Evolutionary conservation across 2,329 filamentous ascomycete genomes (phyloP).

Genomic region (Phaeosphaeria sp.): DNA sequence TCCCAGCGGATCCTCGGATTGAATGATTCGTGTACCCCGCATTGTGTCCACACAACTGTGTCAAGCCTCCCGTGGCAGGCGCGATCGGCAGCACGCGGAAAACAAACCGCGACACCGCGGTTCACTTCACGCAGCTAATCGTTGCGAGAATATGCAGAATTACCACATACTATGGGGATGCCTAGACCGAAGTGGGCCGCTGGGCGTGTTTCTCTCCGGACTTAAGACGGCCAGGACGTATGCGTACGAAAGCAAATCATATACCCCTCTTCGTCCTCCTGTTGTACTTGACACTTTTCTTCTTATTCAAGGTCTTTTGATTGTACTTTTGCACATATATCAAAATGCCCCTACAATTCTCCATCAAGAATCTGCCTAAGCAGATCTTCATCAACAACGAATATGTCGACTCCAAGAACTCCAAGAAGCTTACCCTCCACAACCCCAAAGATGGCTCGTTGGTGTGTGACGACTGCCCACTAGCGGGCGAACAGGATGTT

Average conservation of each 20-base stretch:
- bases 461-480: conserved; percentile 57
- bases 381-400: conserved; percentile 51
- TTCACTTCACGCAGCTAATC: conserved; percentile 3
- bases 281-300: neutral
- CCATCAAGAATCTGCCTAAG: conserved; percentile 46
- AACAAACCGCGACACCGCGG: conserved; percentile 30
- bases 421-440: conserved; percentile 56
- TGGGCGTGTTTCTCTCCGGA: conserved; percentile 4
- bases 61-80: neutral
- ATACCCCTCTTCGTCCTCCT: conserved; percentile 26
- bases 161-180: neutral
- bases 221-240: conserved; percentile 4
- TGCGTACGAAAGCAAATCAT: neutral
- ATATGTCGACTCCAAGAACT: conserved; percentile 46
- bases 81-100: conserved; percentile 20
- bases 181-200: conserved; percentile 7
- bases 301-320: neutral
- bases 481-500: conserved; percentile 54
- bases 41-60: neutral
- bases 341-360: conserved; percentile 43
- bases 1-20: neutral
- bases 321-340: neutral
- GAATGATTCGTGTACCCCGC: conserved; percentile 4
- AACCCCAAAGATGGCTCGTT: conserved; percentile 60
- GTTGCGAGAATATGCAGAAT: neutral